phyloP scores from a whole-genome alignment of 352 stramenopile species.

The Globisporangium yorkense region DNA sequence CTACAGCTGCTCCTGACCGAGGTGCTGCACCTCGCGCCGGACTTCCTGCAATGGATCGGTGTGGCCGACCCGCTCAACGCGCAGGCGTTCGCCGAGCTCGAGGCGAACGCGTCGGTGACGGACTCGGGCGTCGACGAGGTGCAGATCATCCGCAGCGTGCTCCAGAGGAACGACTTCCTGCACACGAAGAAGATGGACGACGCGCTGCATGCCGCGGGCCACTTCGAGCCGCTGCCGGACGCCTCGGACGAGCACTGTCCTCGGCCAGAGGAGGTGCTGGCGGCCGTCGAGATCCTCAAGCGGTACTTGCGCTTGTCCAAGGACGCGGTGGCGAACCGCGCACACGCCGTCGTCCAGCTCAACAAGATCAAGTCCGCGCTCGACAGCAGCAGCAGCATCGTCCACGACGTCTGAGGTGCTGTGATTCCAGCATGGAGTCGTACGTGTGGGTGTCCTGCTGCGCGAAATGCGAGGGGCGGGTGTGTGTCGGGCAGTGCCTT shows the following conservation, averaged over 20 bases:
- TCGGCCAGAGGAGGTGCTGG: conserved; percentile 43
- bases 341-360: conserved; percentile 62
- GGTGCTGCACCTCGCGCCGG: conserved; percentile 53
- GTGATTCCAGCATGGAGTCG: background rate
- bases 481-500: background rate
- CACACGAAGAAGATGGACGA: conserved; percentile 61
- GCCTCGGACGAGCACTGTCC: conserved; percentile 49
- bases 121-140: conserved; percentile 76
- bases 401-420: conserved; percentile 23
- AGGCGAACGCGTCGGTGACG: conserved; percentile 71
- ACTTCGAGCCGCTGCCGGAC: conserved; percentile 47
- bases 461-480: no score
- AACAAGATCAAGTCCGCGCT: conserved; percentile 66
- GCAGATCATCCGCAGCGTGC: conserved; percentile 76
- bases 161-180: conserved; percentile 77
- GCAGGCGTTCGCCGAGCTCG: conserved; percentile 61
- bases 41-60: conserved; percentile 71
- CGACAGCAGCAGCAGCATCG: conserved; percentile 15
- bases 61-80: conserved; percentile 48
- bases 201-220: conserved; percentile 31
- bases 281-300: conserved; percentile 63
- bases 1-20: conserved; percentile 53
- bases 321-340: conserved; percentile 40
- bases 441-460: no score
- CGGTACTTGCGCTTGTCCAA: conserved; percentile 62